Base-by-base conservation (phyloP, 306 rosid genomes). In the Leucaena leucocephala region DNA sequence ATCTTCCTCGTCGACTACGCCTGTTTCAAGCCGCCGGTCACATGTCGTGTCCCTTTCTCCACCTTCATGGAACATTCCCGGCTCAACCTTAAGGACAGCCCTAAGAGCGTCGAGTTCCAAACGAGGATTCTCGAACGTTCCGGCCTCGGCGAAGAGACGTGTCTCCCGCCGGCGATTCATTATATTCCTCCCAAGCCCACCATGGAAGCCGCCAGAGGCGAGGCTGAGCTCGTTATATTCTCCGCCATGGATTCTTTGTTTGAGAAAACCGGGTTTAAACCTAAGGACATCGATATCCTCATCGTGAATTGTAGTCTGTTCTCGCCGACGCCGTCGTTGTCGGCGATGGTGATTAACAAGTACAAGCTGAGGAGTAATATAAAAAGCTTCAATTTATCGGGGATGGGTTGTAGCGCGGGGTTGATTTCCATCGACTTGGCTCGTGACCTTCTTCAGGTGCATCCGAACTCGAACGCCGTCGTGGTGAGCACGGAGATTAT, bases 21-120 rank as follows among this genome's bases (percentile, higher is more conserved):
- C 0, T 91, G 97, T 69, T 93, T 80, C 90, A 93, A 93, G 40
- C 97, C 98, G 0, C 98, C 98, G 0, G 81, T 89, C 22, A 91
- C 94, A 0, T 93, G 97, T 59, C 84, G 97, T 1, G 97, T 91
- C 14, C 97, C 97, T 6, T 91, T 89, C 61, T 89, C 97, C 14
- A 91, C 97, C 14, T 93, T 93, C 91, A 93, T 91, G 96, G 97
- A 93, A 38, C 97, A 93, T 27, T 91, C 97, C 0, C 75, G 92
- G 35, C 88, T 93, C 43, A 89, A 72, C 48, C 88, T 93, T 9
- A 76, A 65, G 9, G 57, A 93, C 82, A 93, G 88, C 36, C 96
- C 96, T 0, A 93, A 93, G 77, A 89, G 94, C 75, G 97, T 93
- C 0, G 93, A 92, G 84, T 90, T 92, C 36, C 96, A 92, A 66